A percentile compares a stretch with the other conserved stretches of the same genome.
phyloP scores from a whole-genome alignment of 345 rosid species.

The Mangifera indica region DNA sequence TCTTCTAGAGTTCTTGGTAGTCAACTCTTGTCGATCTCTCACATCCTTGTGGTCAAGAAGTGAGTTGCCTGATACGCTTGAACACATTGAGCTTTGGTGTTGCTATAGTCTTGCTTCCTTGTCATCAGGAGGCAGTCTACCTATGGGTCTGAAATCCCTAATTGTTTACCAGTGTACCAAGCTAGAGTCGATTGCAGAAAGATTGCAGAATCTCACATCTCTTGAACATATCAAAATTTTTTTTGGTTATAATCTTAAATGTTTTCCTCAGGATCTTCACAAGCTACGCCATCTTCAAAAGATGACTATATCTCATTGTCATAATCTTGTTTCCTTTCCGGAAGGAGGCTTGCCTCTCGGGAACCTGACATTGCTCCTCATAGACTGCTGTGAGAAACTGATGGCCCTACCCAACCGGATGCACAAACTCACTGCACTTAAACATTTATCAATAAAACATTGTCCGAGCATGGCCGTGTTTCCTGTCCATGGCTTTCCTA shows the following conservation, averaged over 20 bases:
- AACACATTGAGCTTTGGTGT: background rate
- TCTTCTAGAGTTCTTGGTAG: background rate
- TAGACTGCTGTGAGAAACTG: background rate
- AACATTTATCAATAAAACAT: background rate
- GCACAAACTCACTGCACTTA: conserved; percentile 5
- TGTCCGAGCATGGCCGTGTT: conserved; percentile 4
- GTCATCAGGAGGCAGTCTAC: background rate
- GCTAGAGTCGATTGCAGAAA: conserved; percentile 1
- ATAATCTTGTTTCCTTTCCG: background rate
- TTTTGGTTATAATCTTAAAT: background rate
- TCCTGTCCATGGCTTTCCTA: conserved; percentile 10
- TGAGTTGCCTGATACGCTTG: background rate
- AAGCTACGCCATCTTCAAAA: conserved; percentile 7
- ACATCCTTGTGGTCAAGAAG: background rate
- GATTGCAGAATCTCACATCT: background rate
- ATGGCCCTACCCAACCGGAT: background rate
- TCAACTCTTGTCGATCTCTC: background rate
- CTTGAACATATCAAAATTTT: background rate
- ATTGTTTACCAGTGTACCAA: background rate
- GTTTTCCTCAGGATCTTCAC: background rate
- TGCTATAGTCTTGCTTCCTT: background rate
- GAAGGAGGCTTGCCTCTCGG: conserved; percentile 9
- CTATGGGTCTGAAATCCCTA: background rate
- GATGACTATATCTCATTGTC: background rate
- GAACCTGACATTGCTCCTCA: background rate